Base-by-base conservation (phyloP, 768 basidiomycete species). In the Agrocybe chaxingu region DNA sequence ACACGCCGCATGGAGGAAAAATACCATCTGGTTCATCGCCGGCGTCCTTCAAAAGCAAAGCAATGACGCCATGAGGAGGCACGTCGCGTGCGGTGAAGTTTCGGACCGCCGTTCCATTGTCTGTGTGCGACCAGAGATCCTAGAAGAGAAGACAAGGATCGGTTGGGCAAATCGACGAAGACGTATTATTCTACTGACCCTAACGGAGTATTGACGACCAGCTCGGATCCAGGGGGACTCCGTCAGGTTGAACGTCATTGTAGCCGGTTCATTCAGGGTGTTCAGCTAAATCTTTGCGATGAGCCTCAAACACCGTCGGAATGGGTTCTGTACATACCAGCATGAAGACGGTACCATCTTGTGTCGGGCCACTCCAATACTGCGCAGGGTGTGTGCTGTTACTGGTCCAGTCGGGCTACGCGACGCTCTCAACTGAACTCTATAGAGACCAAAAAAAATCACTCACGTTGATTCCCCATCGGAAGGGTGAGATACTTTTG, bases 61-160 rank as follows among this genome's bases (percentile, higher is more conserved):
- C 87, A 19, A 83, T 77, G 30, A 87, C 84, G 4, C 85, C 87
- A 52, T 88, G 87, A 8, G 83, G 60, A 2, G 85, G 84, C 11
- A 87, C 82, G 18, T 68, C 66, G 8, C 67, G 45, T 4, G 70
- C 74, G 3, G 77, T 79, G 57, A 86, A 72, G 58, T 75, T 80
- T 24, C 85, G 75, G n/a, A 81, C 70, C 0, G 78, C 80, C 0
- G 81, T 87, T 1, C 84, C 84, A 56, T 85, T 87, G 57, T 84
- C 68, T 10, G 82, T 85, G 62, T 88, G 85, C 2, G 79, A 59
- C 86, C 86, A 89, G 1, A 88, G 71, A 59, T 89, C 86, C 83
- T 87, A 47, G 18, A 39, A 41, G 24, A 18, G 45, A 2, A 34
- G 5, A n/a, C 16, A n/a, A 38, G 31, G 33, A 47, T 29, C 33